Evolutionary conservation across 2,329 filamentous ascomycete genomes (phyloP).

Genomic region (Sclerotinia subarctica): DNA sequence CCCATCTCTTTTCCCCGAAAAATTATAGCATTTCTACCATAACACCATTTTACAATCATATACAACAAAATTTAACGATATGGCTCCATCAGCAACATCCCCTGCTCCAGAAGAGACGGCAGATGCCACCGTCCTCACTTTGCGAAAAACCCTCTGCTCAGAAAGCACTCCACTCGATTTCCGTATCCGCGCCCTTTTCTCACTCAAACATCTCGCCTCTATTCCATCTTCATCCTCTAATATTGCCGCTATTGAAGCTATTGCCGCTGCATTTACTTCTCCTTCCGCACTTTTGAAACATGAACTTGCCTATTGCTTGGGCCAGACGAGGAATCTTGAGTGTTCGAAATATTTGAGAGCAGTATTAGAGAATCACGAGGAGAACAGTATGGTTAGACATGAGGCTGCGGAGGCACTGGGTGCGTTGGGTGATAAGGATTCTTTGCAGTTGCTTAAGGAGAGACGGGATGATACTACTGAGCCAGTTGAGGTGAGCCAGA

Average conservation of each 20-base stretch:
- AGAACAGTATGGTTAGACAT: slow-evolving; percentile 93
- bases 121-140: slow-evolving; percentile 42
- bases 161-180: slow-evolving; percentile 80
- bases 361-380: slow-evolving; percentile 72
- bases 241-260: slow-evolving; percentile 66
- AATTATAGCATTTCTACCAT: background rate
- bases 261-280: slow-evolving; percentile 81
- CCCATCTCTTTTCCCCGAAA: background rate
- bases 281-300: slow-evolving; percentile 91
- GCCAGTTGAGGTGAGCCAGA: slow-evolving; percentile 81
- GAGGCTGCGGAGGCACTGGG: slow-evolving; percentile 95
- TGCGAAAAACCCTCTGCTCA: slow-evolving; percentile 74
- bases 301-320: slow-evolving; percentile 94
- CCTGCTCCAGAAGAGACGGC: slow-evolving; percentile 22
- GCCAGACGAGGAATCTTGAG: slow-evolving; percentile 77
- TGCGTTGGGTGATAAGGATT: slow-evolving; percentile 72
- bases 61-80: slow-evolving; percentile 21
- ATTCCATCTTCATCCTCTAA: slow-evolving; percentile 56
- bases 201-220: slow-evolving; percentile 87
- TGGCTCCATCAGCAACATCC: slow-evolving; percentile 39
- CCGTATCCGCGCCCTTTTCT: slow-evolving; percentile 95
- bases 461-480: slow-evolving; percentile 75
- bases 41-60: background rate
- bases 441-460: slow-evolving; percentile 68
- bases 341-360: slow-evolving; percentile 69